Conservation (phyloP, 140 eudicot species). For the Senecio squalidus region DNA sequence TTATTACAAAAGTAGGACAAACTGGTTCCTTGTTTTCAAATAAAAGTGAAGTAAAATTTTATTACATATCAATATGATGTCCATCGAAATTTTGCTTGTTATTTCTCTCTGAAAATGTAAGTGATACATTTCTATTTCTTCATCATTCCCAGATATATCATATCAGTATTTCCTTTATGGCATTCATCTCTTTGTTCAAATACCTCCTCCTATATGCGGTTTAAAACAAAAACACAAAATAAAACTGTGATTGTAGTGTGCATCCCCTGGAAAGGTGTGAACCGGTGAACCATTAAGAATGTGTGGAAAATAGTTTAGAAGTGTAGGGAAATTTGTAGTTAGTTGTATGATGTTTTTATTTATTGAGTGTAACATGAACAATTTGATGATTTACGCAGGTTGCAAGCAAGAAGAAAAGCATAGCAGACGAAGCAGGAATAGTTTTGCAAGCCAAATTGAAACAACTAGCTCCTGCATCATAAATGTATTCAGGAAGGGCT, state of each 20-base stretch:
- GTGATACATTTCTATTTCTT: no score
- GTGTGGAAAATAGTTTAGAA: neutral
- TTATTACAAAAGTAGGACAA: no score
- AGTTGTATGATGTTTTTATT: neutral
- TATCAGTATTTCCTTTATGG: neutral
- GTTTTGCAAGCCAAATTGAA: constrained; percentile 79
- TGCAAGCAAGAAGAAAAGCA: constrained; percentile 71
- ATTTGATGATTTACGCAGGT: constrained; percentile 42
- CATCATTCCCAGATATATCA: neutral
- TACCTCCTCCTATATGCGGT: neutral
- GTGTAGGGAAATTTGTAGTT: neutral
- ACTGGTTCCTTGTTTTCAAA: no score
- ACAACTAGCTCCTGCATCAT: constrained; percentile 60
- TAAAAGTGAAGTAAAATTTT: no score
- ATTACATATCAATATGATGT: no score
- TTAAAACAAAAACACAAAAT: no score
- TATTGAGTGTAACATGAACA: neutral
- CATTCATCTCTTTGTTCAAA: neutral
- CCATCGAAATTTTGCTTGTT: no score
- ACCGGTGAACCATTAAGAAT: neutral
- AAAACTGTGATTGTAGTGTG: no score
- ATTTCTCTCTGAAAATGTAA: no score
- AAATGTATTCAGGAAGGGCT: constrained; percentile 9
- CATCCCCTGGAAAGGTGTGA: neutral
- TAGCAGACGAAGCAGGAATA: constrained; percentile 80